Base-by-base conservation (phyloP, 768 basidiomycete species). In the Leccinum subtestaceum region DNA sequence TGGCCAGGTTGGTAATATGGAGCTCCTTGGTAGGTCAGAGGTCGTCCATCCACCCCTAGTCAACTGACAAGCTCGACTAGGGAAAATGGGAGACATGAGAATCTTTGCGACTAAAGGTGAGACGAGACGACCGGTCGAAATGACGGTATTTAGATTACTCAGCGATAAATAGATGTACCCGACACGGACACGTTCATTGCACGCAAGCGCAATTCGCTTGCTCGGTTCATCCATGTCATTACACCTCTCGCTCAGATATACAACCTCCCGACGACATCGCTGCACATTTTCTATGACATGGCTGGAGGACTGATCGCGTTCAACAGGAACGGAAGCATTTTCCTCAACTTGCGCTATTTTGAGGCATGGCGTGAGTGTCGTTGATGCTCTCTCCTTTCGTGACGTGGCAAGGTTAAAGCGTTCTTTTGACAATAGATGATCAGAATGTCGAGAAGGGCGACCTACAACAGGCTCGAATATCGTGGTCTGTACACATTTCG, bases 261-360 rank as follows among this genome's bases (percentile, higher is more conserved):
- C 71, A 79, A 81, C 62, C 81, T 98, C 36, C 86, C 93, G 1
- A 73, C 85, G 27, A 74, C 81, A 0, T 88, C 88, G 49, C 65
- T 97, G 58, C 92, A 96, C 65, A 81, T 99, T 5, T 98, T 98
- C 71, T 89, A 86, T 72, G 95, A 98, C 68, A 70, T 79, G 21
- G 75, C 77, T 5, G 95, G 96, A 1, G 87, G 86, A 2, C 75
- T 91, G 12, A 96, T 98, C 56, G 97, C 95, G 1, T 98, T 99
- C 79, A 99, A 98, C 71, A 80, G 94, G 27, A 85, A 85, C 51
- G 93, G 90, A 3, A 90, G 89, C 59, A 79, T 98, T 15, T 98
- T 93, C 74, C 73, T 97, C 59, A 98, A 97, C 70, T 74, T 93
- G 23, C 81, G 94, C 21, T 96, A 88, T 70, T 95, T 84, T 60